A percentile compares a stretch with the other conserved stretches of the same genome.
Conservation (phyloP, 805 yeast genomes). For the Yarrowia porcina region DNA sequence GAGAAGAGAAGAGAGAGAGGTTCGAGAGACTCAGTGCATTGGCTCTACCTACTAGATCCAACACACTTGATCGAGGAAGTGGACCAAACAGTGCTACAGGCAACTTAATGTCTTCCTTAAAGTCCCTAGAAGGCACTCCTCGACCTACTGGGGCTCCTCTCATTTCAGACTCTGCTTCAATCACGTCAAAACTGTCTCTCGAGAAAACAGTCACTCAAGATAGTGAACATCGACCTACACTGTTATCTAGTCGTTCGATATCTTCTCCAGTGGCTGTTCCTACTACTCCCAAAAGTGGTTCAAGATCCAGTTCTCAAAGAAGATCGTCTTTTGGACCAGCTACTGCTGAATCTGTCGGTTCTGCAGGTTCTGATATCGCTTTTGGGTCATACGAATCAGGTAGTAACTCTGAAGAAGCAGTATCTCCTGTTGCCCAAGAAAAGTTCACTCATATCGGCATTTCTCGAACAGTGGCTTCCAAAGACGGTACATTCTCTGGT, state of each 20-base stretch:
- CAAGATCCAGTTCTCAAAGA: neutral
- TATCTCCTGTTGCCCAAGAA: neutral
- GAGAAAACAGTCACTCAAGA: constrained; percentile 9
- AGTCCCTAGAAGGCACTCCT: neutral
- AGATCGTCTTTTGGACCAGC: neutral
- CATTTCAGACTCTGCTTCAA: neutral
- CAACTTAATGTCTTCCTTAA: neutral
- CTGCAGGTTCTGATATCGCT: neutral
- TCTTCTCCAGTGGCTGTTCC: constrained; percentile 17
- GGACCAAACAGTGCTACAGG: neutral
- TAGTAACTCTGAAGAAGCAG: neutral
- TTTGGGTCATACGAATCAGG: constrained; percentile 9
- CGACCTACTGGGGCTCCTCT: neutral
- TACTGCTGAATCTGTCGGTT: neutral
- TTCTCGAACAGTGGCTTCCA: neutral
- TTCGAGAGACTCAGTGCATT: neutral
- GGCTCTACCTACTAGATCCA: neutral
- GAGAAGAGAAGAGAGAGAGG: neutral
- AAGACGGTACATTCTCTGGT: neutral
- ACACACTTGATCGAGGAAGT: neutral
- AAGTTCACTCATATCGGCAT: constrained; percentile 9
- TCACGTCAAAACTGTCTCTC: neutral
- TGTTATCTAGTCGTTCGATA: neutral
- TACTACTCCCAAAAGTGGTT: neutral
- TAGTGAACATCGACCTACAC: neutral